Percentiles rank a stretch among this genome's conserved stretches.
Conservation (phyloP, 2,329 filamentous ascomycete species). For the Penicillium sp. region DNA sequence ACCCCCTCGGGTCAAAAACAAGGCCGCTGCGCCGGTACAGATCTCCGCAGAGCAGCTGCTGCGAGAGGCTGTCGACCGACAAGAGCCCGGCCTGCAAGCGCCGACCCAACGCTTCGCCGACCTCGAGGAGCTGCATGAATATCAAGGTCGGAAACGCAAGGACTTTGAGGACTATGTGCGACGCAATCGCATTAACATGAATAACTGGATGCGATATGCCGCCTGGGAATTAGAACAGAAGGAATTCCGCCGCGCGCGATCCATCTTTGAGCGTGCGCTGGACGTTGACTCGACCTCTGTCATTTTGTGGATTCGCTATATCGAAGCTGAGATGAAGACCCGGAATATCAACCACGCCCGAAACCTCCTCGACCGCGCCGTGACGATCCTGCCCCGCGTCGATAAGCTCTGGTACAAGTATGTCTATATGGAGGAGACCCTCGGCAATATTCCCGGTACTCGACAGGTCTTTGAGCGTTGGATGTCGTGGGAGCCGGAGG, state of each 20-base stretch:
- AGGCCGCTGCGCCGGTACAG: conserved; percentile 86
- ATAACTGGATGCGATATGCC: conserved; percentile 98
- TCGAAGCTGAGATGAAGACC: conserved; percentile 94
- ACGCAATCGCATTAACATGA: conserved; percentile 92
- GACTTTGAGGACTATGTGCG: conserved; percentile 98
- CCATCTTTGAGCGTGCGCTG: conserved; percentile 91
- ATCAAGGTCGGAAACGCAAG: conserved; percentile 91
- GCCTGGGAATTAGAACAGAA: conserved; percentile 98
- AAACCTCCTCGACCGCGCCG: conserved; percentile 92
- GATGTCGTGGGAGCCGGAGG: conserved; percentile 98
- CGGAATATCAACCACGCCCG: conserved; percentile 96
- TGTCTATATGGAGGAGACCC: conserved; percentile 97
- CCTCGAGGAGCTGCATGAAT: conserved; percentile 96
- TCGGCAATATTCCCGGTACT: conserved; percentile 90
- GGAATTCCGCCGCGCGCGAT: conserved; percentile 88
- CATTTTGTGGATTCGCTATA: conserved; percentile 87
- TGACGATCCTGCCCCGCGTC: conserved; percentile 84
- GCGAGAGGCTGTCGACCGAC: conserved; percentile 93
- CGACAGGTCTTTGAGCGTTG: conserved; percentile 95
- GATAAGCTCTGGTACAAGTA: conserved; percentile 99
- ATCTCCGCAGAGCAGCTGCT: conserved; percentile 97
- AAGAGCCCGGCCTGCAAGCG: conserved; percentile 84
- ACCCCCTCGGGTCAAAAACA: conserved; percentile 97
- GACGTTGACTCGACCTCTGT: conserved; percentile 89
- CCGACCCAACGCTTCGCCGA: conserved; percentile 95